A percentile compares a stretch with the other conserved stretches of the same genome.
These are phyloP conservation scores for Penicillium polonicum DNA, from an alignment of 2,329 filamentous ascomycete species.

Conservation along the genomic window DNA sequence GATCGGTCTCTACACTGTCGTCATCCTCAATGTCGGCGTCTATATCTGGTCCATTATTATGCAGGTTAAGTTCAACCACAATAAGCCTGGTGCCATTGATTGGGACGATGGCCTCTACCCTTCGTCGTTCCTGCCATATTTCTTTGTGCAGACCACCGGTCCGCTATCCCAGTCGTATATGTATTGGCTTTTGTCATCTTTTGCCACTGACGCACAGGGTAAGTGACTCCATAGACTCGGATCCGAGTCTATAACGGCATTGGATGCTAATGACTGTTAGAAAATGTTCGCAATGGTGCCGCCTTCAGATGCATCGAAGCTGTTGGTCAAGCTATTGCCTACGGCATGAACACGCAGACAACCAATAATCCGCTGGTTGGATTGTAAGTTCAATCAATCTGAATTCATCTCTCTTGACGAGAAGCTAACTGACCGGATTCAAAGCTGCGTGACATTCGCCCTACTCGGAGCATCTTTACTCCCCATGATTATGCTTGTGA, in stretches of 20 bases:
- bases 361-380: neutral
- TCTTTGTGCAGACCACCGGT: neutral
- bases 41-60: neutral
- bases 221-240: neutral
- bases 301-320: neutral
- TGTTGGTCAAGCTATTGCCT: neutral
- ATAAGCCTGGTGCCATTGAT: neutral
- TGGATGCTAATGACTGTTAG: neutral
- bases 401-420: neutral
- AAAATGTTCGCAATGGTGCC: neutral
- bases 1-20: neutral
- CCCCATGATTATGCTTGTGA: neutral
- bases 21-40: neutral
- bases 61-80: neutral
- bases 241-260: neutral
- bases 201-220: neutral
- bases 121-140: neutral
- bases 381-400: neutral
- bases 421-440: neutral
- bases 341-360: neutral
- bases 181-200: neutral
- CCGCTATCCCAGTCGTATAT: neutral
- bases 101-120: neutral
- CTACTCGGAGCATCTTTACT: neutral
- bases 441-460: neutral